A percentile compares a stretch with the other conserved stretches of the same genome.
These are phyloP conservation scores for Amorphotheca resinae DNA, from an alignment of 495 filamentous ascomycete species.

Conservation along the genomic window DNA sequence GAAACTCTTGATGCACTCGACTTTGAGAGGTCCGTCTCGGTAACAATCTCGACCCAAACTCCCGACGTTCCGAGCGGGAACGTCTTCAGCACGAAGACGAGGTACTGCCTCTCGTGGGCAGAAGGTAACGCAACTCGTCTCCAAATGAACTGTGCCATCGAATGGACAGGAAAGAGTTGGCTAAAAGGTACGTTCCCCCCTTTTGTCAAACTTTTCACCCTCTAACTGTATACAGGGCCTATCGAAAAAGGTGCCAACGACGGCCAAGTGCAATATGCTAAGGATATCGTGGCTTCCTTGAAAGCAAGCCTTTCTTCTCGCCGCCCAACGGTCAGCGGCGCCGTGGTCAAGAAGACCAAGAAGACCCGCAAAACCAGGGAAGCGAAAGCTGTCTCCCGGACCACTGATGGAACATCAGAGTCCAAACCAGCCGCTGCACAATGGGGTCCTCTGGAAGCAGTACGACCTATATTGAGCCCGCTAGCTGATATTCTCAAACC, in stretches of 20 bases:
- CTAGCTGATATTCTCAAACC: constrained; percentile 57
- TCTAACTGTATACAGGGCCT: constrained; percentile 39
- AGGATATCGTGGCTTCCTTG: constrained; percentile 60
- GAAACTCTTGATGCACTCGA: constrained; percentile 74
- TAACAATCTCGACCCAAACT: constrained; percentile 72
- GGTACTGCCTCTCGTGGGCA: constrained; percentile 88
- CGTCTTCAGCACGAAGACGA: constrained; percentile 82
- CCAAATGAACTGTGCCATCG: constrained; percentile 74
- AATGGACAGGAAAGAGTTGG: constrained; percentile 98
- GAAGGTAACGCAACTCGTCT: constrained; percentile 72
- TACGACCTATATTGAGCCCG: constrained; percentile 57
- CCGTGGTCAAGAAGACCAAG: constrained; percentile 39
- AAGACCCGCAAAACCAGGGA: constrained; percentile 37
- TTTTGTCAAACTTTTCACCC: background rate
- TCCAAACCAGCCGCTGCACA: constrained; percentile 31
- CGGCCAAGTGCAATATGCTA: constrained; percentile 70
- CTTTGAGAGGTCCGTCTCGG: constrained; percentile 71
- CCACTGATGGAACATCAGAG: constrained; percentile 27
- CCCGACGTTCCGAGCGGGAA: constrained; percentile 94
- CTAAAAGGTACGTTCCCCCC: constrained; percentile 58
- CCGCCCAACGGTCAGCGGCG: constrained; percentile 27
- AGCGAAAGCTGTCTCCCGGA: constrained; percentile 26
- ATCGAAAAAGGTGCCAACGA: constrained; percentile 95
- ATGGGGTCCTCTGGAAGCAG: constrained; percentile 76
- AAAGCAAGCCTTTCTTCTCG: constrained; percentile 57